These are phyloP conservation scores for Metschnikowia peoriensis DNA, from an alignment of 805 yeast species.

Conservation along the genomic window DNA sequence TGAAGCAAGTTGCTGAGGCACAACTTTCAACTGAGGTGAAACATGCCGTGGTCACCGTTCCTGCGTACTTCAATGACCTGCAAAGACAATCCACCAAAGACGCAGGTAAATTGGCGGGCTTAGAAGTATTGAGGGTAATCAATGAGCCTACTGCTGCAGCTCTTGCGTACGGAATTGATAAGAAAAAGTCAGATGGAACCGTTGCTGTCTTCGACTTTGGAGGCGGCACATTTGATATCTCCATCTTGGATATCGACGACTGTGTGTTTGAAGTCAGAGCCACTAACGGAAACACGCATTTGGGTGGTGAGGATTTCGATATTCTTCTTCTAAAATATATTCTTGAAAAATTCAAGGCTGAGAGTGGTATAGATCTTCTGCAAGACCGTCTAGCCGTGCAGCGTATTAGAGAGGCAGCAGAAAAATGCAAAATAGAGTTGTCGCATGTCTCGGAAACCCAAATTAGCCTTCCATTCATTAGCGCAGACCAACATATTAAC, in stretches of 20 bases:
- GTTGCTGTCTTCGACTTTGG: constrained; percentile 72
- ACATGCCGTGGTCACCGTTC: constrained; percentile 81
- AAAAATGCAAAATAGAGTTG: constrained; percentile 70
- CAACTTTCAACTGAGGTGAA: constrained; percentile 42
- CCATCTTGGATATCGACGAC: constrained; percentile 72
- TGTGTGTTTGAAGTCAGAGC: constrained; percentile 82
- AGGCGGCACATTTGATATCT: constrained; percentile 84
- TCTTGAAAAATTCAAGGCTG: constrained; percentile 52
- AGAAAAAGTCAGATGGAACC: constrained; percentile 48
- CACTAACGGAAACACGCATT: constrained; percentile 80
- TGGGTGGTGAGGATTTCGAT: constrained; percentile 87
- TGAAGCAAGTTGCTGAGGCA: constrained; percentile 64
- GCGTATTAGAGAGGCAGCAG: constrained; percentile 78
- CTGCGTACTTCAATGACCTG: constrained; percentile 79
- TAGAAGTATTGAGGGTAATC: constrained; percentile 70
- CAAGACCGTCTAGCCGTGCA: constrained; percentile 60
- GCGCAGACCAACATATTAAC: constrained; percentile 59
- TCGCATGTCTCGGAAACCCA: constrained; percentile 62
- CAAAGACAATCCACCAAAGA: constrained; percentile 83
- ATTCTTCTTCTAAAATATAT: constrained; percentile 58
- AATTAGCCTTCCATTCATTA: constrained; percentile 68
- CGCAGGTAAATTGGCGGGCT: constrained; percentile 74
- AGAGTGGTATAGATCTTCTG: constrained; percentile 51
- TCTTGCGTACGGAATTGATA: constrained; percentile 90
- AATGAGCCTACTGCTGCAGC: constrained; percentile 93